Evolutionary conservation across 1,139 yeast genomes (phyloP), one percentile per base, ranked within the genome.

Genomic region (Spencermartinsiella ligniputridi): DNA sequence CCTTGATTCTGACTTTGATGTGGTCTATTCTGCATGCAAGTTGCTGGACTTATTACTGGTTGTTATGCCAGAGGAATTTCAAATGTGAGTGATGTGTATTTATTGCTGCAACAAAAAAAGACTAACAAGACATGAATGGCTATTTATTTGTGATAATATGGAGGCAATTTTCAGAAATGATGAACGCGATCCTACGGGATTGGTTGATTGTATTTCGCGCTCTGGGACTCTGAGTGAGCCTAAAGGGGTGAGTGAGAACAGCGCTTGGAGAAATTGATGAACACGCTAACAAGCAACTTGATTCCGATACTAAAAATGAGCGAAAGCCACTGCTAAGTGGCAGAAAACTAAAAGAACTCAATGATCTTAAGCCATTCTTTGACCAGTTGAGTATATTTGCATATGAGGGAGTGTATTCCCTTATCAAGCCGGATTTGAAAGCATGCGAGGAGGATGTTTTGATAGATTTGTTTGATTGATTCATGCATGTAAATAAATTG

Each of bases 31-130:
- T 45, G 84, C 83, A 0, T 83, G 89, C 57, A 90, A 89, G 61
- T 69, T 92, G 18, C 68, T 92, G 39, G 98, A 92, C 61, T 74
- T 84, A 35, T 61, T 89, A 20, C 62, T 90, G 19, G 69, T 84
- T 8, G 57, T 88, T 42, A 77, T 81, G 34, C 74, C 74, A 42
- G 97, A 89, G 58, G 96, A 88, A 44, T 90, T 92, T 63, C 83
- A 81, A 56, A 64, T 84, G 53, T 27, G n/a, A 27, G 32, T 27
- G 15, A 27, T 15, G 9, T 32, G 25, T 13, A 30, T 18, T 16
- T 19, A 35, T 39, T 36, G n/a, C 33, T 6, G 22, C 18, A 35
- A 42, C 34, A 34, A 55, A 57, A 16, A 11, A 22, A 5, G n/a
- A n/a, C 32, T 27, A 27, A 27, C 32, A 27, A 27, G 32, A 27